These are phyloP conservation scores for Wickerhamomyces sp. DNA, from an alignment of 1,139 yeast genomes.

Conservation along the genomic window DNA sequence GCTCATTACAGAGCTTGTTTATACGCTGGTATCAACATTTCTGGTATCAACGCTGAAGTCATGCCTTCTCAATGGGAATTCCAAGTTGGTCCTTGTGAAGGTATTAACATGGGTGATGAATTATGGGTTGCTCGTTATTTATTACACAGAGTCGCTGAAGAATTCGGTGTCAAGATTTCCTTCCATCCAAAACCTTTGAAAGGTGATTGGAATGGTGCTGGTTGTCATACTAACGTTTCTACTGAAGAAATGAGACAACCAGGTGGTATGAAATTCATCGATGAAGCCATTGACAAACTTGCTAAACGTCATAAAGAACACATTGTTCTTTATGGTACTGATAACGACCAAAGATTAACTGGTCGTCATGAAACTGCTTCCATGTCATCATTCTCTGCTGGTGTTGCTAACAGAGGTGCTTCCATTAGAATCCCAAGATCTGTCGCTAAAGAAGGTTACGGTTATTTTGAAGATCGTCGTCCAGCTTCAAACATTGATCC, in stretches of 20 bases:
- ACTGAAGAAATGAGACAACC: constrained; percentile 86
- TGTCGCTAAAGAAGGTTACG: constrained; percentile 96
- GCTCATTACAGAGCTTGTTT: constrained; percentile 99
- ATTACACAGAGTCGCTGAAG: constrained; percentile 94
- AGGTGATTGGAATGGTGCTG: constrained; percentile 99
- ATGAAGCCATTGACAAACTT: constrained; percentile 87
- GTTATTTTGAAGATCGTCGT: constrained; percentile 99
- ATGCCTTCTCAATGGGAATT: constrained; percentile 99
- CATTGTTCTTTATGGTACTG: constrained; percentile 91
- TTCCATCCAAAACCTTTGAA: constrained; percentile 98
- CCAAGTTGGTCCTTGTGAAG: constrained; percentile 98
- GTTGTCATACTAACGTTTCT: constrained; percentile 98
- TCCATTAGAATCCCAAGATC: constrained; percentile 98
- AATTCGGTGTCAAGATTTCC: constrained; percentile 96
- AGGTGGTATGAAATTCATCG: constrained; percentile 95
- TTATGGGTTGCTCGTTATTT: constrained; percentile 95
- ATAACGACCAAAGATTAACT: constrained; percentile 91
- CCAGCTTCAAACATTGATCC: constrained; percentile 99
- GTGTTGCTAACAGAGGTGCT: constrained; percentile 99
- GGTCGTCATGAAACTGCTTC: constrained; percentile 99
- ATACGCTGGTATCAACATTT: constrained; percentile 81
- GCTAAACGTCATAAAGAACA: constrained; percentile 97
- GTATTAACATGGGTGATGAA: constrained; percentile 95
- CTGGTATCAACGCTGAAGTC: constrained; percentile 98
- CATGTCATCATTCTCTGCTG: constrained; percentile 83